phyloP scores from a whole-genome alignment of 257 asterid species.

The Solanum pennellii region DNA sequence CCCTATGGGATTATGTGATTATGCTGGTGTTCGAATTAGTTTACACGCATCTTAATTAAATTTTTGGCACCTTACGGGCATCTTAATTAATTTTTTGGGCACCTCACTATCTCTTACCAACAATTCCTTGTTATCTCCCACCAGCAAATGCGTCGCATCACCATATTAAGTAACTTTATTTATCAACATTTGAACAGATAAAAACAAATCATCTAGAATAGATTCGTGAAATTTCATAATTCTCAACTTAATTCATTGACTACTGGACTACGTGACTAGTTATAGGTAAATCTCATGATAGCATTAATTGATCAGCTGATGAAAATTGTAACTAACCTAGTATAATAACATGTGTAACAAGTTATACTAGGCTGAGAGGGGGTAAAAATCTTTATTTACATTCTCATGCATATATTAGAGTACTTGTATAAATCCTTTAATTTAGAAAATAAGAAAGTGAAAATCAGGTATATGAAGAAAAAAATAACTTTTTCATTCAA shows the following conservation, averaged over 20 bases:
- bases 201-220: not conserved
- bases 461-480: too few relatives aligned
- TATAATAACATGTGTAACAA: not conserved
- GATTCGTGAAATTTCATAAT: not conserved
- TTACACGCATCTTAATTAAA: too few relatives aligned
- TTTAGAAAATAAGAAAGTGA: not conserved
- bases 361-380: not conserved
- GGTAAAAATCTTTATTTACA: not conserved
- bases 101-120: too few relatives aligned
- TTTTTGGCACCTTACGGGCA: too few relatives aligned
- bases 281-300: not conserved
- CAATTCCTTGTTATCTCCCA: not conserved
- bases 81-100: too few relatives aligned
- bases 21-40: too few relatives aligned
- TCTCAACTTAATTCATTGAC: not conserved
- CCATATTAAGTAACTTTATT: not conserved
- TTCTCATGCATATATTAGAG: not conserved
- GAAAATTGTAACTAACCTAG: not conserved
- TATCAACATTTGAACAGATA: not conserved
- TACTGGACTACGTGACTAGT: not conserved
- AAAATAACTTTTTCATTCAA: too few relatives aligned
- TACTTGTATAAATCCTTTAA: not conserved
- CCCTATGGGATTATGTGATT: too few relatives aligned
- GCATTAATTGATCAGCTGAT: not conserved
- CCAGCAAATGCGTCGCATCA: fast-evolving